Evolutionary conservation across 768 basidiomycete genomes (phyloP), one percentile per base, ranked within the genome.

Genomic region (Chlorophyllum brunneum): DNA sequence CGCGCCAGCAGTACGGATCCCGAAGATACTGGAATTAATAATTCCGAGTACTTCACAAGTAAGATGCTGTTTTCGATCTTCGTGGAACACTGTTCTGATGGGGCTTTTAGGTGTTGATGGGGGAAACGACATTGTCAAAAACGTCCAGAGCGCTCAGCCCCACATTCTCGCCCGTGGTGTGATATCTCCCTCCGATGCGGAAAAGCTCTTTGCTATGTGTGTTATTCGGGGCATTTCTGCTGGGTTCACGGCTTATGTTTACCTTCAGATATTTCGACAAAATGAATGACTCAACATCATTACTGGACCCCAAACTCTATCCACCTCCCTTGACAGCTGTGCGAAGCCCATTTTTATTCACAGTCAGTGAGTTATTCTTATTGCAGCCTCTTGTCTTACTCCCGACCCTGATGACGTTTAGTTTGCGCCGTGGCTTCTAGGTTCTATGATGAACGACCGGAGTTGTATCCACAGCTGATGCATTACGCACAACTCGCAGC

Each of bases 261-360:
- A 4, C 36, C 51, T 52, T 8, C 60, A 89, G 87, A 51, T 91
- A 81, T 65, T 90, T 87, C 58, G 80, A 86, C 44, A 77, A 80
- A 58, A 89, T 92, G 79, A 92, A 92, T 60, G 70, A 80, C 6
- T 90, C 88, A 0, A 69, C 90, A 16, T 92, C 85, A 2, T 65
- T 95, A 22, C 71, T 95, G 18, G 93, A 95, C 58, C 85, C 87
- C 8, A 77, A 79, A 27, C 76, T 95, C 18, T 94, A 98, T 63
- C 93, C 91, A 0, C 86, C 92, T 4, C 85, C 86, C 48, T 78
- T 76, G 57, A 88, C 89, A 1, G 86, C 83, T 57, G 83, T 83
- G 67, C 81, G 94, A 18, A 91, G 87, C 60, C 91, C 93, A 2
- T 95, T 95, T 73, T 67, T 98, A 31, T 93, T 95, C 68, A 95